Percentiles rank a stretch among this genome's conserved stretches.
Evolutionary conservation across 108 stramenopile genomes (phyloP).

Genomic region (Fragilariopsis cylindrus): DNA sequence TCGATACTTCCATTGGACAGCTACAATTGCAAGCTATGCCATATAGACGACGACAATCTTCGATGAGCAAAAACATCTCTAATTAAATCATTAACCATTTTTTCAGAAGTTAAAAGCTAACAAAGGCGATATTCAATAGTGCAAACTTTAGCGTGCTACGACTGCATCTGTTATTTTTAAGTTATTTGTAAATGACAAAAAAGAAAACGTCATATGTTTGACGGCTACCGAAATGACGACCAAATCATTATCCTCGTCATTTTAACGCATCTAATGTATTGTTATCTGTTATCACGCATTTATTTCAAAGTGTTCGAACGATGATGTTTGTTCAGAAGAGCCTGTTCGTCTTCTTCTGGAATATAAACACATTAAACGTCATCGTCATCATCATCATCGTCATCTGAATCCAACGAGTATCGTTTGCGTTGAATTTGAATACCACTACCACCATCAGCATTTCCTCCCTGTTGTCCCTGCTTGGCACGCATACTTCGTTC

Average conservation of each 20-base stretch:
- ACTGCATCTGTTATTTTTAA: too few relatives aligned
- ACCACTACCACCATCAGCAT: slow-evolving; percentile 34
- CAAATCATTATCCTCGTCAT: too few relatives aligned
- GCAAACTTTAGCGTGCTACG: too few relatives aligned
- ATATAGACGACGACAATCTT: neutral
- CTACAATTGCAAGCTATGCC: slow-evolving; percentile 51
- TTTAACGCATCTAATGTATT: too few relatives aligned
- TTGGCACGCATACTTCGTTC: slow-evolving; percentile 50
- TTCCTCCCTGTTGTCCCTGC: slow-evolving; percentile 24
- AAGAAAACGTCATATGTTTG: too few relatives aligned
- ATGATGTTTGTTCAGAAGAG: too few relatives aligned
- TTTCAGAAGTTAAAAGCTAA: neutral
- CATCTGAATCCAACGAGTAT: slow-evolving; percentile 89
- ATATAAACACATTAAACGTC: neutral
- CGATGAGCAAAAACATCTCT: neutral
- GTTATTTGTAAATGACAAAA: too few relatives aligned
- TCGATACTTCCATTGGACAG: slow-evolving; percentile 68
- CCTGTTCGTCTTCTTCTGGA: too few relatives aligned
- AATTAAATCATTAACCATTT: neutral
- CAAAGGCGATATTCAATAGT: too few relatives aligned
- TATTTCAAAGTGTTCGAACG: too few relatives aligned
- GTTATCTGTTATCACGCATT: too few relatives aligned
- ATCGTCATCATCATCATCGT: slow-evolving; percentile 81
- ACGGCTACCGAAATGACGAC: too few relatives aligned
- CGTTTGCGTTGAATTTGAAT: slow-evolving; percentile 86